Conservation (phyloP, 2,329 filamentous ascomycete genomes). For the Fusarium cyanostomum region DNA sequence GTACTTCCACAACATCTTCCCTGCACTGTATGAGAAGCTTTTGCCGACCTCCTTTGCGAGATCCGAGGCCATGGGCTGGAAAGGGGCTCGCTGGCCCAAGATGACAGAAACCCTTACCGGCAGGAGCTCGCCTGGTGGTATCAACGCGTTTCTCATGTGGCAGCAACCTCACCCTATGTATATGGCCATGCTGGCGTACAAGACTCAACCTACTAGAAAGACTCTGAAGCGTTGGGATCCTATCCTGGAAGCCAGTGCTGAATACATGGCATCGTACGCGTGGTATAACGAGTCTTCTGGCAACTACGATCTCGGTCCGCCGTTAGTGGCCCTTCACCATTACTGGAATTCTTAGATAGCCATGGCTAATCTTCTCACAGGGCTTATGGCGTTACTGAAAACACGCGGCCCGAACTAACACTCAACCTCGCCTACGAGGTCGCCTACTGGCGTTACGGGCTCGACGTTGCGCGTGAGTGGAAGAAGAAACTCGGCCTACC, state of each 20-base stretch:
- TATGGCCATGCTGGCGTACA: conserved; percentile 61
- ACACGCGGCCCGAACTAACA: conserved; percentile 65
- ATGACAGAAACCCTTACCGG: conserved; percentile 44
- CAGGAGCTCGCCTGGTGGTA: conserved; percentile 58
- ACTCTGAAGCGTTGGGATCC: conserved; percentile 63
- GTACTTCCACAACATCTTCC: conserved; percentile 50
- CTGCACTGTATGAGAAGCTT: conserved; percentile 58
- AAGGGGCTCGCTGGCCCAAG: conserved; percentile 55
- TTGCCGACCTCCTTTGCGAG: conserved; percentile 50
- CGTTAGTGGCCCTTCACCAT: conserved; percentile 27
- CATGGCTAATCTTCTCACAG: neutral
- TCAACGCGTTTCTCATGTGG: conserved; percentile 70
- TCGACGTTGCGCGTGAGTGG: conserved; percentile 64
- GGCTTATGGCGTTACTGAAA: conserved; percentile 61
- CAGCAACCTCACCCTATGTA: conserved; percentile 69
- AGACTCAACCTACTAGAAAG: conserved; percentile 37
- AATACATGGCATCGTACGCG: conserved; percentile 69
- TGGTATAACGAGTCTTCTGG: conserved; percentile 62
- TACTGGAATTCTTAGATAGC: neutral
- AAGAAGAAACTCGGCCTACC: conserved; percentile 56
- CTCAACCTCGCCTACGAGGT: conserved; percentile 68
- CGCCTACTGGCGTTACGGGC: conserved; percentile 69
- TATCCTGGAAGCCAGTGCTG: conserved; percentile 60
- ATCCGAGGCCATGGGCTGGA: conserved; percentile 53
- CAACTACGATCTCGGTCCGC: conserved; percentile 60